Conservation (phyloP, 164 flowering plant species). For the Hamamelis virginiana region DNA sequence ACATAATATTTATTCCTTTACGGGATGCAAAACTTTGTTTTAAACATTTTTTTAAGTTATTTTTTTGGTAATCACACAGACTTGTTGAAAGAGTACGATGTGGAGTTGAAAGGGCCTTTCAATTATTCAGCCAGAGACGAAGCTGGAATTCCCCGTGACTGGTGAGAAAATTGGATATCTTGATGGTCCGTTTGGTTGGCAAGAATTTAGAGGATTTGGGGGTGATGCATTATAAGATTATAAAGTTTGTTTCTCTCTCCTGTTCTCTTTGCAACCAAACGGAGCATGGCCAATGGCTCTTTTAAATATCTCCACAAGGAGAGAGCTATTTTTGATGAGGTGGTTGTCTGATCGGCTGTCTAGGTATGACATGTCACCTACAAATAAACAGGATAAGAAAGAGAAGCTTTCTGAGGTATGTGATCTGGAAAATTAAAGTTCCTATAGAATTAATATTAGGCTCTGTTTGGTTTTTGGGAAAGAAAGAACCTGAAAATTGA, state of each 20-base stretch:
- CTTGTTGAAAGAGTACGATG: conserved; percentile 65
- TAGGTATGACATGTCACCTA: conserved; percentile 66
- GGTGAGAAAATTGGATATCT: conserved; percentile 37
- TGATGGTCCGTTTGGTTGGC: background rate
- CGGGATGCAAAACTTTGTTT: background rate
- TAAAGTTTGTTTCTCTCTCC: background rate
- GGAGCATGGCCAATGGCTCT: background rate
- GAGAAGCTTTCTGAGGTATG: conserved; percentile 67
- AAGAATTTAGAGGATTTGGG: background rate
- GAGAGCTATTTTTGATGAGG: background rate
- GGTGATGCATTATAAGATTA: background rate
- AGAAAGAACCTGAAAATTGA: background rate
- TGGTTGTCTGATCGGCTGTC: conserved; percentile 7
- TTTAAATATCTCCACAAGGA: background rate
- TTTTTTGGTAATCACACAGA: conserved; percentile 37
- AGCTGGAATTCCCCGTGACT: conserved; percentile 93
- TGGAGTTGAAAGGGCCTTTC: conserved; percentile 93
- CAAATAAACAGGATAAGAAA: conserved; percentile 24
- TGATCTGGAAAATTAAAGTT: background rate
- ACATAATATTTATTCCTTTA: background rate
- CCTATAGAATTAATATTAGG: background rate
- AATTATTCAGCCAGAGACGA: conserved; percentile 85
- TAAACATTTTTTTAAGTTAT: background rate
- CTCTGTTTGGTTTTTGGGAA: background rate
- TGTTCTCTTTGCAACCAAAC: background rate